A percentile compares a stretch with the other conserved stretches of the same genome.
phyloP scores from a whole-genome alignment of 148 eudicot genomes.

The Persicaria maculosa region DNA sequence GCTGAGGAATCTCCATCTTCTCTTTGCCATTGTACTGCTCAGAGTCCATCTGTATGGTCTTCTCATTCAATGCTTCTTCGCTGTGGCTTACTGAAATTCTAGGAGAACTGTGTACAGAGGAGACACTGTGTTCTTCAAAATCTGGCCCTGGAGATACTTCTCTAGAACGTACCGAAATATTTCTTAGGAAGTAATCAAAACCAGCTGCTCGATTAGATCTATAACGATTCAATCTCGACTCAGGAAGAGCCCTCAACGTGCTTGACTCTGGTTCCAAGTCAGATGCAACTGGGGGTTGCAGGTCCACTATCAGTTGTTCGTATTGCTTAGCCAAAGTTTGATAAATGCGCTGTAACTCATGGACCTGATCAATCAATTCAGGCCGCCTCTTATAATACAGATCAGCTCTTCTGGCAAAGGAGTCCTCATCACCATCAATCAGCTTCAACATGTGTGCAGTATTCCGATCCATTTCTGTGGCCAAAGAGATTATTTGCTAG shows the following conservation, averaged over 20 bases:
- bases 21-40: conserved; percentile 51
- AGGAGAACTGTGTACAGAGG: conserved; percentile 52
- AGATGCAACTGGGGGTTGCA: conserved; percentile 55
- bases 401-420: conserved; percentile 81
- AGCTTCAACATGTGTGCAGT: conserved; percentile 63
- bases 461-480: conserved; percentile 65
- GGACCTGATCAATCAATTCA: conserved; percentile 57
- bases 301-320: conserved; percentile 62
- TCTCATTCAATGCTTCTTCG: conserved; percentile 40
- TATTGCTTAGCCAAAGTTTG: conserved; percentile 77
- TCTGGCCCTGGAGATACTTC: conserved; percentile 38
- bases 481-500: conserved; percentile 8
- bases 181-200: conserved; percentile 70
- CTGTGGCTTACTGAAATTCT: conserved; percentile 29
- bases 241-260: conserved; percentile 31
- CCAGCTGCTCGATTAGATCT: conserved; percentile 88
- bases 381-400: conserved; percentile 84
- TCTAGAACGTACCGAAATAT: conserved; percentile 41
- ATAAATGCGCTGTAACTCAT: conserved; percentile 75
- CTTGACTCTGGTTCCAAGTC: conserved; percentile 55
- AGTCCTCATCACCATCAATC: conserved; percentile 87
- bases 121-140: conserved; percentile 78
- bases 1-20: conserved; percentile 35
- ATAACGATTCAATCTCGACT: conserved; percentile 32
- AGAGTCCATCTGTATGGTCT: conserved; percentile 41